These are phyloP conservation scores for Lecanicillium sp. DNA, from an alignment of 2,329 filamentous ascomycete genomes.

Conservation along the genomic window DNA sequence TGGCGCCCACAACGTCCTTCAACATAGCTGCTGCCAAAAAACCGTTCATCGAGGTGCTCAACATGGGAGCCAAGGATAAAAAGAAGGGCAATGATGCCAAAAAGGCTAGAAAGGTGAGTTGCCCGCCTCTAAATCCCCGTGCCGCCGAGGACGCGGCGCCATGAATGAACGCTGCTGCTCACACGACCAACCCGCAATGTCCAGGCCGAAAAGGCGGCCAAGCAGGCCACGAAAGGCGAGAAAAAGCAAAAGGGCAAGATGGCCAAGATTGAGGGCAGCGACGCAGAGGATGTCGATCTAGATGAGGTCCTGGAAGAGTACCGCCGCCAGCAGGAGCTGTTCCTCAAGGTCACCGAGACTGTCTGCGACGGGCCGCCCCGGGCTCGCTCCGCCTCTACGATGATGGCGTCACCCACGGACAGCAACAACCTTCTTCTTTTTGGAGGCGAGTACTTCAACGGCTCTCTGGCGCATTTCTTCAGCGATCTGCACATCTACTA, in stretches of 20 bases:
- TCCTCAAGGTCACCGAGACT: conserved; percentile 85
- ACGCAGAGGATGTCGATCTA: conserved; percentile 86
- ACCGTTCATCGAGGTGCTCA: background rate
- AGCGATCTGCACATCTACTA: conserved; percentile 63
- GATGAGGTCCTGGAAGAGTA: conserved; percentile 92
- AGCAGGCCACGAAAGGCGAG: conserved; percentile 83
- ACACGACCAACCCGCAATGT: conserved; percentile 2
- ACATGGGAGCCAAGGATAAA: conserved; percentile 37
- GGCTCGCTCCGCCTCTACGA: conserved; percentile 69
- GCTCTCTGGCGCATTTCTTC: conserved; percentile 68
- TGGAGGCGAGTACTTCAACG: conserved; percentile 94
- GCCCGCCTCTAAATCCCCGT: conserved; percentile 12
- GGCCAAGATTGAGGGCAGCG: conserved; percentile 70
- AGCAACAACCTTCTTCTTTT: conserved; percentile 84
- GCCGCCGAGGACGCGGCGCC: background rate
- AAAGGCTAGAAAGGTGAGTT: conserved; percentile 39
- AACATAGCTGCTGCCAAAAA: no score
- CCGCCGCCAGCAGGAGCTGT: conserved; percentile 85
- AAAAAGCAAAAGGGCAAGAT: conserved; percentile 71
- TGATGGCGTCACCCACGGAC: conserved; percentile 80
- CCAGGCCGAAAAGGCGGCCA: conserved; percentile 58
- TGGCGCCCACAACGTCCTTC: background rate
- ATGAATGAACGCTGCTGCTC: background rate
- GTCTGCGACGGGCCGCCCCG: conserved; percentile 63
- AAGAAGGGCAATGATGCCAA: conserved; percentile 41